phyloP scores from a whole-genome alignment of 495 filamentous ascomycete species.

The Hamigera avellanea region DNA sequence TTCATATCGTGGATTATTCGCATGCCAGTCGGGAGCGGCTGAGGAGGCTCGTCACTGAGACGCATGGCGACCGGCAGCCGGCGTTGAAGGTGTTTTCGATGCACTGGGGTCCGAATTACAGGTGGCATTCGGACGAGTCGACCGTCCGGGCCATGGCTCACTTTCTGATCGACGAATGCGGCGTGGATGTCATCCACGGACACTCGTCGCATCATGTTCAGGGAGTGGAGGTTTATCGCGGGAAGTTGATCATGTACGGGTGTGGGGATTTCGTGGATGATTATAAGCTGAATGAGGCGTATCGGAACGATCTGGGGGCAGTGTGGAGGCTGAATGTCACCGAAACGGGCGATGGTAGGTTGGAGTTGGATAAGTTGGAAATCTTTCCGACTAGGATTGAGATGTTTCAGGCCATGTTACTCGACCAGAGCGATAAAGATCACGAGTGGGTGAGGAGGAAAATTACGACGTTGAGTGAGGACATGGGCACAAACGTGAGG shows the following conservation, averaged over 20 bases:
- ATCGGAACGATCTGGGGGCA: slow-evolving; percentile 28
- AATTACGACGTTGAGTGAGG: slow-evolving; percentile 10
- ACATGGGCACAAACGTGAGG: slow-evolving; percentile 11
- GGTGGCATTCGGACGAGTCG: slow-evolving; percentile 15
- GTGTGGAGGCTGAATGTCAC: slow-evolving; percentile 26
- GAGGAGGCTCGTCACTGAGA: slow-evolving; percentile 7
- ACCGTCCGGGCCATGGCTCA: slow-evolving; percentile 22
- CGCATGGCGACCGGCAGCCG: slow-evolving; percentile 1
- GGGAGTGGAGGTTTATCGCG: slow-evolving; percentile 26
- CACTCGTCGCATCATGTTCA: slow-evolving; percentile 35
- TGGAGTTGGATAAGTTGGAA: slow-evolving; percentile 15
- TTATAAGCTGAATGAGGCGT: slow-evolving; percentile 22
- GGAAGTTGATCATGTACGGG: slow-evolving; percentile 29
- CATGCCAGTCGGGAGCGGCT: slow-evolving; percentile 9
- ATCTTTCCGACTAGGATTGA: slow-evolving; percentile 20
- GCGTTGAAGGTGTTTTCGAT: slow-evolving; percentile 28
- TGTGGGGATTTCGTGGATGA: slow-evolving; percentile 37
- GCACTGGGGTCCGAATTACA: slow-evolving; percentile 34
- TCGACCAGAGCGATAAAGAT: slow-evolving; percentile 11
- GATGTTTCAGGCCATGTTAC: slow-evolving; percentile 14
- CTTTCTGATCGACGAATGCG: slow-evolving; percentile 33
- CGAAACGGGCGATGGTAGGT: slow-evolving; percentile 1
- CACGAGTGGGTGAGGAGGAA: slow-evolving; percentile 15
- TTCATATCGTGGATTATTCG: slow-evolving; percentile 26
- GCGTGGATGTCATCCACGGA: slow-evolving; percentile 32